Base-by-base conservation (phyloP, 495 filamentous ascomycete genomes). In the Neurospora terricola region DNA sequence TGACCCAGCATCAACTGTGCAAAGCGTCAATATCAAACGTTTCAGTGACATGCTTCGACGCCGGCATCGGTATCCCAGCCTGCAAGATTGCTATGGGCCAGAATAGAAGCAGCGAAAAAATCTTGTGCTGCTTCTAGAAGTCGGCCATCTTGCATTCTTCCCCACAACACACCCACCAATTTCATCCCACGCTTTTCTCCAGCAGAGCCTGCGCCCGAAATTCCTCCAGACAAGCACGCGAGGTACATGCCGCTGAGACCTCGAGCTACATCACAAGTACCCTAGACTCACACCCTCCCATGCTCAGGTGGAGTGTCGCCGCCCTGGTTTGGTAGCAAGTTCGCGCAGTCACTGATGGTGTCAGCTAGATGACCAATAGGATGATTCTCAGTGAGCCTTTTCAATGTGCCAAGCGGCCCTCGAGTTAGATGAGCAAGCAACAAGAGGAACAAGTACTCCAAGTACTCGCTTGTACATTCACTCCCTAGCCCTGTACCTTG, bases 321-420 rank as follows among this genome's bases (percentile, higher is more conserved):
- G 77, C 78, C 80, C 77, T 78, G 73, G 66, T 70, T 23, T 42
- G 70, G 74, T 69, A 73, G 48, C 72, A 40, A 70, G 30, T 43
- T 76, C 54, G 11, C 54, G 5, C 54, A 62, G 54, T 62, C 54
- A 2, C 45, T 27, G 21, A 54, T 54, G 21, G 10, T 27, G 54
- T 62, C 54, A 48, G 72, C 30, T 66, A 14, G 42, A 40, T 72
- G 45, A 38, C 80, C 80, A 81, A 81, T 81, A 48, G 74, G 78
- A 75, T 72, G 38, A 71, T 69, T 76, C 59, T 73, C 70, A 75
- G 75, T 81, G 77, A 77, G 69, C 39, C 68, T 76, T 66, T 79
- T 77, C 71, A 45, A 74, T 38, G 70, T 77, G 72, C 72, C 73
- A 73, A 75, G 73, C 39, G 23, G 14, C 69, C 39, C 40, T 43